phyloP scores from a whole-genome alignment of 2,329 filamentous ascomycete species.

The Colletotrichum plurivorum region DNA sequence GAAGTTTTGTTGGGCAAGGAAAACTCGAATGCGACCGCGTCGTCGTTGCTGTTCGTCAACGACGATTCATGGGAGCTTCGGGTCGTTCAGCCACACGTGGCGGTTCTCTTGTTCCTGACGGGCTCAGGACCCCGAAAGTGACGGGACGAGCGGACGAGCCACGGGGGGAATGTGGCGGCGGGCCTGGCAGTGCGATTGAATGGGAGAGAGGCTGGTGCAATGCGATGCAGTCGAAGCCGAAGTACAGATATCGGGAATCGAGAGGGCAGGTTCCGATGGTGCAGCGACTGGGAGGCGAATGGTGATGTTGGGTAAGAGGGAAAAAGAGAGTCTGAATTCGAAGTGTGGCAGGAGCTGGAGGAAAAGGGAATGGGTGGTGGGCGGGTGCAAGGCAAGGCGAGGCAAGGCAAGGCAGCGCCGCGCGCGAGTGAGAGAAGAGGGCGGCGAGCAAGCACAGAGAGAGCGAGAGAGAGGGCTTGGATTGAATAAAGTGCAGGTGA shows the following conservation, averaged over 20 bases:
- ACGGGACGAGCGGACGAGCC: constrained; percentile 40
- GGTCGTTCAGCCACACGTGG: constrained; percentile 40
- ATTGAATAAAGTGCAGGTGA: neutral
- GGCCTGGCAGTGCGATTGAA: constrained; percentile 30
- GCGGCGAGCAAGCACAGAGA: neutral
- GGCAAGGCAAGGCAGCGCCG: constrained; percentile 14
- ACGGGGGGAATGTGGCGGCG: constrained; percentile 39
- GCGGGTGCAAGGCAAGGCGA: constrained; percentile 25
- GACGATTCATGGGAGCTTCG: constrained; percentile 38
- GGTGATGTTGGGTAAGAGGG: constrained; percentile 34
- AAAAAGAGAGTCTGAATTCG: constrained; percentile 32
- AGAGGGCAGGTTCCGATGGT: constrained; percentile 16
- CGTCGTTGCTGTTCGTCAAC: constrained; percentile 33
- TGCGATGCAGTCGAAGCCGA: neutral
- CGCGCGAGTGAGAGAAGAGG: constrained; percentile 24
- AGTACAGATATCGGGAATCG: constrained; percentile 1
- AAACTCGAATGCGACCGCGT: constrained; percentile 32
- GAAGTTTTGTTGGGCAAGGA: neutral
- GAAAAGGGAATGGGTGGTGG: constrained; percentile 39
- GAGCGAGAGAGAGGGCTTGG: constrained; percentile 25
- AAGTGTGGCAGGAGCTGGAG: constrained; percentile 40
- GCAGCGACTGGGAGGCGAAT: constrained; percentile 17
- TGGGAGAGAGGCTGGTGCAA: constrained; percentile 24
- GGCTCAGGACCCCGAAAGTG: constrained; percentile 37
- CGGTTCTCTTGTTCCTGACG: constrained; percentile 32